These are phyloP conservation scores for Beauveria pseudobassiana DNA, from an alignment of 2,329 filamentous ascomycete genomes.

Conservation along the genomic window DNA sequence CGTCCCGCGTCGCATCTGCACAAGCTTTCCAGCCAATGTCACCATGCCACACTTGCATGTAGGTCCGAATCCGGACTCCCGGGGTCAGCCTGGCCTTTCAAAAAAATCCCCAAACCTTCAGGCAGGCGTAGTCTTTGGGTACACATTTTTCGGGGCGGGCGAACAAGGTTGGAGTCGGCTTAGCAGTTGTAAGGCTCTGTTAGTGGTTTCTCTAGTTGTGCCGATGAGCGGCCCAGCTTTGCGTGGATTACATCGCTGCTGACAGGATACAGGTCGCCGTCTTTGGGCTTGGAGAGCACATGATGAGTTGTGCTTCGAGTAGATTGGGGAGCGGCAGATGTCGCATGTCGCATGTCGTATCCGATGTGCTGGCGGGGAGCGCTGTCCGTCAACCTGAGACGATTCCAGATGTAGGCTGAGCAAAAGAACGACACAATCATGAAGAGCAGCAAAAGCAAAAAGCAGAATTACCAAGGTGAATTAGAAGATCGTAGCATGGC, in stretches of 20 bases:
- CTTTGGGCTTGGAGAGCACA: neutral
- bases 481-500: too few species aligned
- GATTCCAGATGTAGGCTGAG: too few species aligned
- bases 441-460: too few species aligned
- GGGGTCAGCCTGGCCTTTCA: neutral
- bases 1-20: slow-evolving; percentile 2
- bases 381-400: neutral
- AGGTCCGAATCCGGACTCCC: neutral
- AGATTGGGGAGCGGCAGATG: neutral
- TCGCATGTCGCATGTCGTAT: neutral
- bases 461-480: too few species aligned
- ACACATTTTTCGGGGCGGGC: neutral
- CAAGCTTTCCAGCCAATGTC: neutral
- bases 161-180: slow-evolving; percentile 7
- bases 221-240: neutral
- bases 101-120: neutral
- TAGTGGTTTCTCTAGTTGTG: neutral
- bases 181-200: slow-evolving; percentile 1
- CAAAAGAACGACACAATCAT: too few species aligned
- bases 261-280: neutral
- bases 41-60: neutral
- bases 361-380: neutral
- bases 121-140: neutral
- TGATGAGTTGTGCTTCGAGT: neutral
- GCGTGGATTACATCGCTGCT: neutral